Evolutionary conservation across 495 filamentous ascomycete species (phyloP).

Genomic region (Usnea hakonensis): DNA sequence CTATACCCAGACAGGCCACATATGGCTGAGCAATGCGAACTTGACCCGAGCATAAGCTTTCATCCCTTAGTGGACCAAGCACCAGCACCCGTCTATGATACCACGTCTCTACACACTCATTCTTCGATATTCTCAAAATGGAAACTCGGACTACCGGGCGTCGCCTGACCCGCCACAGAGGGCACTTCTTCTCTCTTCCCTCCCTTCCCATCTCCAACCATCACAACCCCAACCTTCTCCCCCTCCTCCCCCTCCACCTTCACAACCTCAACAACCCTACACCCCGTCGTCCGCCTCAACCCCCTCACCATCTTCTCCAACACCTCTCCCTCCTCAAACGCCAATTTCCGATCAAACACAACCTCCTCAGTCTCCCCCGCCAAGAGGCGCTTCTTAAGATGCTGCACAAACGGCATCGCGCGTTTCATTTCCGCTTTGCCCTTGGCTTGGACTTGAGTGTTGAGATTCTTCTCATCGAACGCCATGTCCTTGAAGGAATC

Average conservation of each 20-base stretch:
- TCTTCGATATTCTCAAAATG: slow-evolving; percentile 63
- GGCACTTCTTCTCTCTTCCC: slow-evolving; percentile 50
- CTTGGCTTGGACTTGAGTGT: slow-evolving; percentile 64
- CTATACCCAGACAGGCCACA: slow-evolving; percentile 11
- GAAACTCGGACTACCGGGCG: slow-evolving; percentile 74
- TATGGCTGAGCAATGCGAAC: neutral
- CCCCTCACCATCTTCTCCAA: slow-evolving; percentile 51
- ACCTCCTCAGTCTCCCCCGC: slow-evolving; percentile 45
- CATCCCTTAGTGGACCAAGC: neutral
- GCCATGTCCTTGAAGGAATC: slow-evolving; percentile 51
- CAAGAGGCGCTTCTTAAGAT: slow-evolving; percentile 70
- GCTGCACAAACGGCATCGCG: slow-evolving; percentile 94
- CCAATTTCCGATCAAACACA: slow-evolving; percentile 74
- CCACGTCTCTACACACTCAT: neutral
- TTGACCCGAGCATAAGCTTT: neutral
- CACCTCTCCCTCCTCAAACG: slow-evolving; percentile 75
- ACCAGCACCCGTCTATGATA: neutral
- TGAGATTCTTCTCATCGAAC: slow-evolving; percentile 73
- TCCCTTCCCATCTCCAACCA: slow-evolving; percentile 43
- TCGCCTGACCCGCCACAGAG: slow-evolving; percentile 53
- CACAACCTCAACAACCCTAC: slow-evolving; percentile 57
- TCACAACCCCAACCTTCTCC: slow-evolving; percentile 56
- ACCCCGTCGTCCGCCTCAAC: slow-evolving; percentile 57
- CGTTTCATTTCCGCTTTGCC: slow-evolving; percentile 93
- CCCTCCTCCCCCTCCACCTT: slow-evolving; percentile 62